Base-by-base conservation (phyloP, 2,329 filamentous ascomycete species). In the Albifimbria verrucaria region DNA sequence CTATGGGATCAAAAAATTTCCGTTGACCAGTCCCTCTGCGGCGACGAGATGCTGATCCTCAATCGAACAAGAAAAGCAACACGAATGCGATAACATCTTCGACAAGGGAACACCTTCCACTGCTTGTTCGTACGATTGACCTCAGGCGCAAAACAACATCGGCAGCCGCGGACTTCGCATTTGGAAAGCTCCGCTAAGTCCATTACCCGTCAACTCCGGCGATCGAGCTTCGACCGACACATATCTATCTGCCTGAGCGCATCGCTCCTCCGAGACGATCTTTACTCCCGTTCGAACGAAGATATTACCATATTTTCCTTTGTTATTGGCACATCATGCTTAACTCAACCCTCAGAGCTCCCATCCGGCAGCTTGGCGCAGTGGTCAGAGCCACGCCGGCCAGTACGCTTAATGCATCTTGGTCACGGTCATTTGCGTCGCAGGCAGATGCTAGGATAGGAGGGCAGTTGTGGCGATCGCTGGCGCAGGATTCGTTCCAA, bases 361-460 rank as follows among this genome's bases (percentile, higher is more conserved):
- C 60, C 22, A 56, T 55, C 24, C 55, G 57, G 42, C 61, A 61
- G 17, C 49, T 59, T 21, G 59, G 51, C 50, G 56, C 53, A 39
- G 57, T 62, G 48, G 52, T 51, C 47, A 58, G 55, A 48, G 21
- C 59, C 26, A 54, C 45, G 28, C 58, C 62, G 36, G 53, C 58
- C 18, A 55, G 54, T 9, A 60, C 61, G 7, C 65, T 64, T 62
- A 65, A 63, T 48, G 59, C 58, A 32, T 57, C 58, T 25, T 68
- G 63, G 64, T 56, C 54, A 52, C 67, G 61, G 21, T 51, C 65
- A 20, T 63, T 67, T 20, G 63, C 55, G 21, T 63, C 66, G 32
- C 62, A 65, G 44, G 51, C 64, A 9, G 58, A 50, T 25, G 51
- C 50, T 25, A 59, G 56, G 44, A 22, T 50, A 15, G 45, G 62